Base-by-base conservation (phyloP, 2,329 filamentous ascomycete genomes). In the Daldinia sp. region DNA sequence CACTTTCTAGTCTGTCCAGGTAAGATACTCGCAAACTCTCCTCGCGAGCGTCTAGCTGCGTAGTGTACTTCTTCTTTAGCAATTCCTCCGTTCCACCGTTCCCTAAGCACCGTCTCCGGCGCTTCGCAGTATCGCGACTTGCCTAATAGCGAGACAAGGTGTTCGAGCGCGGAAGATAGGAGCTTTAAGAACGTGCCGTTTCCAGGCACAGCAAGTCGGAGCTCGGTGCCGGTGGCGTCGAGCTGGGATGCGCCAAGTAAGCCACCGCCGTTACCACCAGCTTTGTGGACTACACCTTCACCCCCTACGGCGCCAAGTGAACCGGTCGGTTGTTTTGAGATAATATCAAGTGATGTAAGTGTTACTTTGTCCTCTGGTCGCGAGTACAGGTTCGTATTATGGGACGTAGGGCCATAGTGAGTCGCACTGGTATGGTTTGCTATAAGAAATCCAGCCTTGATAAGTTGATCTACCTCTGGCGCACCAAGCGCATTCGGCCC, bases 31-130 rank as follows among this genome's bases (percentile, higher is more conserved):
- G 78, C 78, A 73, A 86, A 88, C 73, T 89, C 87, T 1, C 87
- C 86, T 60, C 88, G 79, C 18, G 81, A 80, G 65, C 82, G 83
- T 79, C 86, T 88, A 5, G 73, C 76, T 18, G 82, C 82, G 65
- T 80, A 78, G 33, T 81, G 81, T 20, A 81, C 78, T 33, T 85
- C 84, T 20, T 83, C 82, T 12, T 75, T 79, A 1, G 81, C 80
- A n/a, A 87, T 79, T 3, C 89, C 90, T 12, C 90, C 91, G 70
- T 93, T 89, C 88, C 92, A 94, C 57, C 89, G 85, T 78, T 93
- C 90, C 42, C 83, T 83, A 42, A 94, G 81, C 71, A 88, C 80
- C 42, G 82, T 80, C 78, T 91, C 85, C 0, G 91, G 88, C 35
- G 86, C 86, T 79, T 93, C 91, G 50, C 86, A 85, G 79, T 86